Evolutionary conservation across 257 asterid species (phyloP), one percentile per base, ranked within the genome.

Genomic region (Primulina eburnea): DNA sequence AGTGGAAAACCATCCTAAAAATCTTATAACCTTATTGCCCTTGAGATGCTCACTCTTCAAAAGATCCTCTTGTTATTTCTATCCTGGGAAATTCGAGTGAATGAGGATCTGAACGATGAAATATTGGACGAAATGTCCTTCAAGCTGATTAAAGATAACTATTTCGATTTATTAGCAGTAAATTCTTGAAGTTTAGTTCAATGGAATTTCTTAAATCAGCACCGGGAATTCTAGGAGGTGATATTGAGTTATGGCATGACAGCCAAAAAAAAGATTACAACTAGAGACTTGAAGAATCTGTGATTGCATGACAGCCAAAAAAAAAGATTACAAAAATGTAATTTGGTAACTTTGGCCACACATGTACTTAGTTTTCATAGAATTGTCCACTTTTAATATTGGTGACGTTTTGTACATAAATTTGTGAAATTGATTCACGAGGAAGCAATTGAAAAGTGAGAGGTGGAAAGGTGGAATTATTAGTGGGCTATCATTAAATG

Each of bases 1-100:
- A 70, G 79, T 62, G 64, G 68, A 28, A 75, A 75, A 79, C 64
- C 69, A 30, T 58, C 69, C 65, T 33, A 62, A 71, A 70, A 71
- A 18, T 43, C 78, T 57, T 65, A 70, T 14, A 63, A 33, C 60
- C 24, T 16, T 47, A 4, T 47, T 14, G 18, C 56, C 56, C 7
- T 47, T 47, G 20, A 47, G 8, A 4, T 3, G 1, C 56, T 14
- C 56, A 1, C 56, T 12, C 56, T 47, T 47, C 8, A 16, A 20
- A 47, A 47, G n/a, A 8, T 7, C 43, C 11, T 35, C 43, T 8
- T 35, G 43, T 35, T 10, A 7, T 35, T 35, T 35, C 43, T 7
- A 35, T 35, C 2, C 1, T 35, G 8, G 10, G 2, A 35, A 35
- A 35, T 35, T 35, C 43, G 11, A 35, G 43, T 35, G 11, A 28